phyloP scores from a whole-genome alignment of 2,329 filamentous ascomycete species.

The Colletotrichum australisinense region DNA sequence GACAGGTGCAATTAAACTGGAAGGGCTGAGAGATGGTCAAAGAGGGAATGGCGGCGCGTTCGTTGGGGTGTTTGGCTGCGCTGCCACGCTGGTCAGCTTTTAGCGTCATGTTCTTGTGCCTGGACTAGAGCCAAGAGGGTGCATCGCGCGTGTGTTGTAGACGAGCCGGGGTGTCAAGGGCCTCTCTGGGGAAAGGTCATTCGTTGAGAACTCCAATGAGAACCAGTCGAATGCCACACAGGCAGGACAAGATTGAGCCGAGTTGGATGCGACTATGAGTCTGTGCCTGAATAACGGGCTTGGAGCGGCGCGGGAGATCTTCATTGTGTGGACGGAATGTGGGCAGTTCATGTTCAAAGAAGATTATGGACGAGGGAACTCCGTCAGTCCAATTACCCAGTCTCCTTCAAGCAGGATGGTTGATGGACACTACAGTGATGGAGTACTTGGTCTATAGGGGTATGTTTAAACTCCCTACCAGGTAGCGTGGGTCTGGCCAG shows the following conservation, averaged over 20 bases:
- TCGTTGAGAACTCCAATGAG: background rate
- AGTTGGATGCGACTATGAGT: background rate
- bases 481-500: no score
- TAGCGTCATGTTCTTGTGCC: constrained; percentile 3
- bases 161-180: background rate
- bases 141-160: background rate
- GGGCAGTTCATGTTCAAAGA: background rate
- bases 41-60: background rate
- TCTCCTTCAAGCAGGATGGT: background rate
- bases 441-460: no score
- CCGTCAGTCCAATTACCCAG: background rate
- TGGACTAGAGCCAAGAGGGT: background rate
- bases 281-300: background rate
- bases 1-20: background rate
- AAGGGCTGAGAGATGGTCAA: background rate
- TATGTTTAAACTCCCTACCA: no score
- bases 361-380: background rate
- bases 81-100: background rate
- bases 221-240: background rate
- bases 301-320: background rate
- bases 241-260: background rate
- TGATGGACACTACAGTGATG: background rate
- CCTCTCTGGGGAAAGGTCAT: background rate
- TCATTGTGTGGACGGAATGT: background rate
- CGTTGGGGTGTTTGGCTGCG: background rate